Base-by-base conservation (phyloP, 2,329 filamentous ascomycete species). In the Meredithiella fracta region DNA sequence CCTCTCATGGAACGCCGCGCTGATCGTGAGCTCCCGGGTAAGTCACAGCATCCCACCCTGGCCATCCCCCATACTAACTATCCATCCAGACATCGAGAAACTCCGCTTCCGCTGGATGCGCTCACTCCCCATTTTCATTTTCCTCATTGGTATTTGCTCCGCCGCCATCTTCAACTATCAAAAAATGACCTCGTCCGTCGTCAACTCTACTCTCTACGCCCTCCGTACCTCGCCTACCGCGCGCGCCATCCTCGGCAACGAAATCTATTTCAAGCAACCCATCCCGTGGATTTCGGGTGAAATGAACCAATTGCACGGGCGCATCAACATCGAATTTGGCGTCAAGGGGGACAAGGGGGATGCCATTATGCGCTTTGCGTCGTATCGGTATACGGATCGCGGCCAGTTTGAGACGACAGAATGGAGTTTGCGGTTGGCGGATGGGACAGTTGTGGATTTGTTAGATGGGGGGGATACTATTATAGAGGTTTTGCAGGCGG, bases 141-240 rank as follows among this genome's bases (percentile, higher is more conserved):
- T 78, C 60, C 73, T 87, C 60, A 80, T 95, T 62, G 77, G 79
- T 51, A 74, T 76, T 56, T 84, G 83, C 62, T 82, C 83, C 61
- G 72, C 94, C 59, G 87, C 85, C 62, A 96, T 98, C 69, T 97
- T 98, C 84, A 98, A 98, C 77, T 97, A 98, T 78, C 91, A 98
- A 69, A 96, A 96, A 69, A 80, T 83, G 57, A 88, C 86, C n/a
- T 88, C 82, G 25, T 86, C 85, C 55, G 79, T 91, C 29, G 86
- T 96, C n/a, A 81, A 81, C 56, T 87, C 85, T 56, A 92, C 89
- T 3, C 78, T 98, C 26, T 98, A 97, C 74, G 86, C 91, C 1
- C 78, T 98, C 60, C 86, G 92, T 61, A 94, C 86, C 2, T 88
- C 84, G 57, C 72, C 78, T 2, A 71, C 74, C 58, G 92, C 89